These are phyloP conservation scores for Claviceps sp. DNA, from an alignment of 2,329 filamentous ascomycete species.

Conservation along the genomic window DNA sequence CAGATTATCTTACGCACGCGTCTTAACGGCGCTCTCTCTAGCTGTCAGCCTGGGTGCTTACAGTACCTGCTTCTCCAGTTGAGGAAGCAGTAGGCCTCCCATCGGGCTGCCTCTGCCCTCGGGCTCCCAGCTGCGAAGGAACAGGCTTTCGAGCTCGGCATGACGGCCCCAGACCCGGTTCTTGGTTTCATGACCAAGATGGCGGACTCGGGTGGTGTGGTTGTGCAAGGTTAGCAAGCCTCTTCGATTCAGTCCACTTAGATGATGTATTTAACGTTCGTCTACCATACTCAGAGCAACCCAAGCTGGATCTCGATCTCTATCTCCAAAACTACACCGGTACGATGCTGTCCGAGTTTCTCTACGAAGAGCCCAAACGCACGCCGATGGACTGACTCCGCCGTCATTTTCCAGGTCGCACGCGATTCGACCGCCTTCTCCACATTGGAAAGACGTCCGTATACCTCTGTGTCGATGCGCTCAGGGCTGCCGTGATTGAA, in stretches of 20 bases:
- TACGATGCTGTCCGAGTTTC: constrained; percentile 22
- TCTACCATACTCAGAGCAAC: constrained; percentile 42
- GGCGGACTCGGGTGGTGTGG: constrained; percentile 29
- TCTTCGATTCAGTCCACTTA: background rate
- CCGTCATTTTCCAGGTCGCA: constrained; percentile 45
- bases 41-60: background rate
- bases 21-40: background rate
- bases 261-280: background rate
- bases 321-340: constrained; percentile 86
- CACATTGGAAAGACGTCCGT: constrained; percentile 71
- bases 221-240: constrained; percentile 31
- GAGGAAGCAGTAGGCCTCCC: background rate
- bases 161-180: constrained; percentile 23
- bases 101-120: background rate
- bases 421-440: constrained; percentile 66
- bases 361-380: background rate
- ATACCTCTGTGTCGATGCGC: constrained; percentile 63
- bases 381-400: background rate
- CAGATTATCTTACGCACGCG: background rate
- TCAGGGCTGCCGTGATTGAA: constrained; percentile 63
- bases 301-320: constrained; percentile 81
- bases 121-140: background rate
- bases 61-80: background rate
- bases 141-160: constrained; percentile 10
- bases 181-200: constrained; percentile 33